A percentile compares a stretch with the other conserved stretches of the same genome.
phyloP scores from a whole-genome alignment of 306 rosid genomes.

The Glycine soja region DNA sequence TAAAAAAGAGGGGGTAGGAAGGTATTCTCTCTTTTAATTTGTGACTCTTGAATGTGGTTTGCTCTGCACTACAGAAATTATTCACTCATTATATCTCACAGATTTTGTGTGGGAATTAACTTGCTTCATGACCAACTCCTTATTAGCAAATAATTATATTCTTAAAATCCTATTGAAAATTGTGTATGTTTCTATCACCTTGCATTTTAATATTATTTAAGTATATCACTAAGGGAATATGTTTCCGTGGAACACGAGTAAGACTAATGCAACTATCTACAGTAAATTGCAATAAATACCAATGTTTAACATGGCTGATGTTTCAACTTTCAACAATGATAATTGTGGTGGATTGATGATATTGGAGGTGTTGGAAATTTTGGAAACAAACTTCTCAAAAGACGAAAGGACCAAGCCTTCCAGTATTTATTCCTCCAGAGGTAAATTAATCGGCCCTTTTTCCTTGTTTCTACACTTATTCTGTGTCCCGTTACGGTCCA shows the following conservation, averaged over 20 bases:
- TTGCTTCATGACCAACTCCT: not conserved
- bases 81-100: not conserved
- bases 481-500: slow-evolving; percentile 21
- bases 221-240: not conserved
- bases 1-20: not conserved
- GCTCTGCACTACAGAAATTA: slow-evolving; percentile 15
- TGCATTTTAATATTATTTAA: slow-evolving; percentile 31
- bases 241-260: not conserved
- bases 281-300: slow-evolving; percentile 17
- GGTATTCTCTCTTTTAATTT: not conserved
- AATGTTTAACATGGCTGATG: slow-evolving; percentile 7
- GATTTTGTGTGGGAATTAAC: not conserved
- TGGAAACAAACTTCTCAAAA: slow-evolving; percentile 69
- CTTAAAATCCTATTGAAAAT: not conserved
- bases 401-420: slow-evolving; percentile 73
- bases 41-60: slow-evolving; percentile 36
- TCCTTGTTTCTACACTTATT: slow-evolving; percentile 19
- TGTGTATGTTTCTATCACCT: slow-evolving; percentile 1
- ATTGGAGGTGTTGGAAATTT: slow-evolving; percentile 87
- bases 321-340: slow-evolving; percentile 5
- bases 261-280: slow-evolving; percentile 4
- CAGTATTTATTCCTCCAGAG: slow-evolving; percentile 88
- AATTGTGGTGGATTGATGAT: slow-evolving; percentile 80
- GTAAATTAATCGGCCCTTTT: slow-evolving; percentile 50
- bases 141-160: not conserved